A percentile compares a stretch with the other conserved stretches of the same genome.
Evolutionary conservation across 768 basidiomycete genomes (phyloP).

Genomic region (Russula sp.): DNA sequence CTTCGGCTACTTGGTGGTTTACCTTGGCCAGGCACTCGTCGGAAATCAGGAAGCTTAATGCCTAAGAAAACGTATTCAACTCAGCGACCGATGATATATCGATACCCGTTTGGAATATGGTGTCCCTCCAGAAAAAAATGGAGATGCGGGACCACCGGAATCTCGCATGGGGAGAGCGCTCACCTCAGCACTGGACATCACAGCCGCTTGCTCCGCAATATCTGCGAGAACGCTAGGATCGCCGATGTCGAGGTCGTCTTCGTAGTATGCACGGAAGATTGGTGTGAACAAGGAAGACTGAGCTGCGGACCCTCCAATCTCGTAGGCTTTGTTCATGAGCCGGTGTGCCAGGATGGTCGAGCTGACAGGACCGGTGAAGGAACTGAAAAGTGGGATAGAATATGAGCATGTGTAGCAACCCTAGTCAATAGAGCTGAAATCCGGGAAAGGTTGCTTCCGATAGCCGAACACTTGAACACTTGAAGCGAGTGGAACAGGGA

Average conservation of each 20-base stretch:
- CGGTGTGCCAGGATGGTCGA: slow-evolving; percentile 68
- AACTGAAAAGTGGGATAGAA: slow-evolving; percentile 31
- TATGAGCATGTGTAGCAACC: not conserved
- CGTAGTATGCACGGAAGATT: slow-evolving; percentile 61
- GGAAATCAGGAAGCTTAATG: slow-evolving; percentile 54
- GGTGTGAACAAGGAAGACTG: slow-evolving; percentile 51
- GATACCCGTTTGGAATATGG: not conserved
- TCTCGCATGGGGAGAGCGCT: slow-evolving; percentile 21
- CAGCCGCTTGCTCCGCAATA: slow-evolving; percentile 44
- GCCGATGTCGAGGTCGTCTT: slow-evolving; percentile 55
- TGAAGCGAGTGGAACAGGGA: not conserved
- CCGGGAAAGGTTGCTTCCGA: not conserved
- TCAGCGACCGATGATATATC: not conserved
- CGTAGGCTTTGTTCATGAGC: slow-evolving; percentile 60
- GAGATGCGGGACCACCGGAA: slow-evolving; percentile 8
- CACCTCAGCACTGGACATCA: slow-evolving; percentile 59
- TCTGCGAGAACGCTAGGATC: slow-evolving; percentile 52
- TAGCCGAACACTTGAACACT: not conserved
- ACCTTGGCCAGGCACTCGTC: slow-evolving; percentile 62
- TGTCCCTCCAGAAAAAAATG: not conserved
- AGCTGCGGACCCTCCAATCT: slow-evolving; percentile 49
- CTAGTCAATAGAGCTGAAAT: not conserved
- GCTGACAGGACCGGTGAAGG: slow-evolving; percentile 51
- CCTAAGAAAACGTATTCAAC: slow-evolving; percentile 32
- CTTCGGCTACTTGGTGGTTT: slow-evolving; percentile 50